phyloP scores from a whole-genome alignment of 192 early-diverging fungal species.

The Entomortierella beljakovae region DNA sequence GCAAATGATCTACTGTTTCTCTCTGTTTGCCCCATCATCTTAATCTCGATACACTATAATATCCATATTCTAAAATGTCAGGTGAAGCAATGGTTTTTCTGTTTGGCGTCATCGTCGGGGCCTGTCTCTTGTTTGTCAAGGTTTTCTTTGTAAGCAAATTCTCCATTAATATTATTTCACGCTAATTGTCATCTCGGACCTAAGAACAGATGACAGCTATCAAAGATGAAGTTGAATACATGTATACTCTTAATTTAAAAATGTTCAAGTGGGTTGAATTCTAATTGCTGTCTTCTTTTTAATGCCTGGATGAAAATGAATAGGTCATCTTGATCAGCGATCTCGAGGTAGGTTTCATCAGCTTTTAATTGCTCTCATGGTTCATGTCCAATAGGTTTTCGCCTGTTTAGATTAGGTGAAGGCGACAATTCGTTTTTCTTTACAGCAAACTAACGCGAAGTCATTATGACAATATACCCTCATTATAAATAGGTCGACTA shows the following conservation, averaged over 20 bases:
- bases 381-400: too few species aligned
- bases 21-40: background rate
- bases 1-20: background rate
- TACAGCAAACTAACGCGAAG: slow-evolving; percentile 37
- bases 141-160: slow-evolving; percentile 88
- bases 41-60: background rate
- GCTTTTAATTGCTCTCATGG: too few species aligned
- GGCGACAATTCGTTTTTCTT: too few species aligned
- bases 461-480: slow-evolving; percentile 68
- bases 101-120: slow-evolving; percentile 93
- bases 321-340: slow-evolving; percentile 56
- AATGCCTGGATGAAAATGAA: background rate
- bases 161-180: background rate
- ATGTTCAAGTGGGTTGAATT: too few species aligned
- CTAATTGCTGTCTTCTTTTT: background rate
- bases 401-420: too few species aligned
- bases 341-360: slow-evolving; percentile 41
- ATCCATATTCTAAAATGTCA: slow-evolving; percentile 58
- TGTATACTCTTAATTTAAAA: too few species aligned
- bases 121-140: slow-evolving; percentile 91
- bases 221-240: background rate
- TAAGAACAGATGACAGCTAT: background rate
- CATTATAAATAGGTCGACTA: slow-evolving; percentile 89
- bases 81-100: slow-evolving; percentile 84
- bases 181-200: background rate